Evolutionary conservation across 2,329 filamentous ascomycete genomes (phyloP).

Genomic region (Exophiala lecanii-corni): DNA sequence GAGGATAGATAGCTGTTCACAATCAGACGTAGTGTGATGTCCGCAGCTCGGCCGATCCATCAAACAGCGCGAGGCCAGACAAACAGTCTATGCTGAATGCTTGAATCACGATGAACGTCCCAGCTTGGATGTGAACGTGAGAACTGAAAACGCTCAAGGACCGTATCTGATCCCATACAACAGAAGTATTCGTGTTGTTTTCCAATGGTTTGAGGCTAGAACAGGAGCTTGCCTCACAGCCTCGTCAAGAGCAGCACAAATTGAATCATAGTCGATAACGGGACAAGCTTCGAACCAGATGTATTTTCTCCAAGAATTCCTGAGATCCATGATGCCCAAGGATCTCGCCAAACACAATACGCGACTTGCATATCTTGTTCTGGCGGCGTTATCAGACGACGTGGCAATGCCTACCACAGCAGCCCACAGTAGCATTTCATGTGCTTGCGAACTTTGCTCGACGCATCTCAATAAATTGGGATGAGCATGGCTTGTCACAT

Average conservation of each 20-base stretch:
- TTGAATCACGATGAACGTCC: too few relatives aligned
- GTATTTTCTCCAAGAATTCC: background rate
- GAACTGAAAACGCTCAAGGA: too few relatives aligned
- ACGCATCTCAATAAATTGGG: constrained; percentile 3
- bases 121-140: too few relatives aligned
- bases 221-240: background rate
- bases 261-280: constrained; percentile 3
- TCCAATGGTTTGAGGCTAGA: background rate
- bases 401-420: constrained; percentile 3
- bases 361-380: background rate
- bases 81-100: too few relatives aligned
- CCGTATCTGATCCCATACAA: background rate
- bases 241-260: background rate
- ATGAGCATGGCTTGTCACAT: constrained; percentile 4
- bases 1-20: too few relatives aligned
- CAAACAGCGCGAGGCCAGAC: too few relatives aligned
- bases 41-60: too few relatives aligned
- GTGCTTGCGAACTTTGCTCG: constrained; percentile 1
- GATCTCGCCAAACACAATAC: background rate
- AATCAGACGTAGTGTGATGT: too few relatives aligned
- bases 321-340: constrained; percentile 1
- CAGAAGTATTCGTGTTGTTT: background rate
- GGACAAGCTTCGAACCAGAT: constrained; percentile 4
- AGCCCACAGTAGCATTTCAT: constrained; percentile 5
- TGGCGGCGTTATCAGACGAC: background rate